These are phyloP conservation scores for Phytophthora pisi DNA, from an alignment of 352 stramenopile species.

Conservation along the genomic window DNA sequence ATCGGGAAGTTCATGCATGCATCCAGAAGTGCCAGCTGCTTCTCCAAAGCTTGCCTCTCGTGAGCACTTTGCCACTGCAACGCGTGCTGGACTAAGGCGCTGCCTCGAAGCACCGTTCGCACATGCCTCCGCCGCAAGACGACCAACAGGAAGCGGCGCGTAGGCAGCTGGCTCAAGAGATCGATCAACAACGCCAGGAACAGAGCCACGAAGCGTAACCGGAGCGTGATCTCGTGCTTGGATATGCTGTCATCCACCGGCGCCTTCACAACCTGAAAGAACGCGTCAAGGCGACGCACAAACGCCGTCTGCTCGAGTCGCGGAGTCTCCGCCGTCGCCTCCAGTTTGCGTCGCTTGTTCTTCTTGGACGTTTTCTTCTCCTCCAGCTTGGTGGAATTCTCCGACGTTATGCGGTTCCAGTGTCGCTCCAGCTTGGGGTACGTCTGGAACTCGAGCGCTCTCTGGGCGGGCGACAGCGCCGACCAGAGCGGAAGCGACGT, in stretches of 20 bases:
- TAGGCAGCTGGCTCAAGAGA: conserved; percentile 89
- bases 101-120: conserved; percentile 42
- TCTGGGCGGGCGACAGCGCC: conserved; percentile 61
- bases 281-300: conserved; percentile 46
- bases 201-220: conserved; percentile 56
- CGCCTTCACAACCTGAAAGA: conserved; percentile 44
- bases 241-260: conserved; percentile 33
- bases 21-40: conserved; percentile 74
- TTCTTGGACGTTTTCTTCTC: conserved; percentile 25
- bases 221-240: conserved; percentile 24
- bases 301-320: conserved; percentile 41
- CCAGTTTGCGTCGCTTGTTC: conserved; percentile 49
- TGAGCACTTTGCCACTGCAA: conserved; percentile 41
- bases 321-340: conserved; percentile 7
- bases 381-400: conserved; percentile 8
- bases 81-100: conserved; percentile 44
- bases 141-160: conserved; percentile 82
- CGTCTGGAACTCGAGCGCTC: conserved; percentile 62
- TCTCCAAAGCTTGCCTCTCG: conserved; percentile 52
- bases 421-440: conserved; percentile 73
- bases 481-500: conserved; percentile 71
- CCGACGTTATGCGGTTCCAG: conserved; percentile 51
- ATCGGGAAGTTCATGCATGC: conserved; percentile 80
- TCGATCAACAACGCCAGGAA: conserved; percentile 87
- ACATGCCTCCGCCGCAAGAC: conserved; percentile 76